phyloP scores from a whole-genome alignment of 495 filamentous ascomycete species.

The Penicillium odoratum region DNA sequence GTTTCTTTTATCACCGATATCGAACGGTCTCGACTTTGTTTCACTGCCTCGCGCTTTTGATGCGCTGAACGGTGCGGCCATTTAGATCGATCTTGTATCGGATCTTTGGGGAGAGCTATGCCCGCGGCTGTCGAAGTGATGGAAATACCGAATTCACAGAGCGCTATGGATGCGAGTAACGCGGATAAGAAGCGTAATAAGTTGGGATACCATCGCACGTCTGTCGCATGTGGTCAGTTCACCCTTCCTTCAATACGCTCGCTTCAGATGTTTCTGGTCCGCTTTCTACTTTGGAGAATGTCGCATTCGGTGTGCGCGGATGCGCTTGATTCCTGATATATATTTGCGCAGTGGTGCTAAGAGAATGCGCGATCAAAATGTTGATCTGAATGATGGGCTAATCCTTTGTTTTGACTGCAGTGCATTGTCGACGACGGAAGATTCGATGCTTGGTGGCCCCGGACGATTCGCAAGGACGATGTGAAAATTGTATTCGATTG shows the following conservation, averaged over 20 bases:
- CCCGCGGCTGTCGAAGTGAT: constrained; percentile 57
- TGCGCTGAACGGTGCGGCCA: constrained; percentile 38
- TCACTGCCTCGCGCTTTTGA: constrained; percentile 27
- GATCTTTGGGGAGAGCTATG: constrained; percentile 37
- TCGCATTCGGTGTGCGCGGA: background rate
- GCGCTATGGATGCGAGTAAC: constrained; percentile 45
- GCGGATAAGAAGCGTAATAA: constrained; percentile 91
- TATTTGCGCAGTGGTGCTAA: background rate
- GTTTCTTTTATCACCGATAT: constrained; percentile 10
- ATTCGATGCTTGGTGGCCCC: constrained; percentile 85
- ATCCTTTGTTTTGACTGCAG: constrained; percentile 45
- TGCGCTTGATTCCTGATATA: background rate
- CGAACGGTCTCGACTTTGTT: background rate
- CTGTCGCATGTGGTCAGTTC: constrained; percentile 92
- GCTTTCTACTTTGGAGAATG: background rate
- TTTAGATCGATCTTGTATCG: constrained; percentile 5
- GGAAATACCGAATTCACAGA: constrained; percentile 64
- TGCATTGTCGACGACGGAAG: constrained; percentile 91
- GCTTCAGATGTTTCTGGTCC: background rate
- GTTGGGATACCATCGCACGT: constrained; percentile 94
- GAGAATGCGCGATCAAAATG: background rate
- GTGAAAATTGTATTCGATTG: constrained; percentile 92
- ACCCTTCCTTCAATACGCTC: background rate
- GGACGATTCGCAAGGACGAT: constrained; percentile 79
- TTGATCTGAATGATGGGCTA: constrained; percentile 2